These are phyloP conservation scores for Mycena olivaceomarginata DNA, from an alignment of 768 basidiomycete genomes.

Conservation along the genomic window DNA sequence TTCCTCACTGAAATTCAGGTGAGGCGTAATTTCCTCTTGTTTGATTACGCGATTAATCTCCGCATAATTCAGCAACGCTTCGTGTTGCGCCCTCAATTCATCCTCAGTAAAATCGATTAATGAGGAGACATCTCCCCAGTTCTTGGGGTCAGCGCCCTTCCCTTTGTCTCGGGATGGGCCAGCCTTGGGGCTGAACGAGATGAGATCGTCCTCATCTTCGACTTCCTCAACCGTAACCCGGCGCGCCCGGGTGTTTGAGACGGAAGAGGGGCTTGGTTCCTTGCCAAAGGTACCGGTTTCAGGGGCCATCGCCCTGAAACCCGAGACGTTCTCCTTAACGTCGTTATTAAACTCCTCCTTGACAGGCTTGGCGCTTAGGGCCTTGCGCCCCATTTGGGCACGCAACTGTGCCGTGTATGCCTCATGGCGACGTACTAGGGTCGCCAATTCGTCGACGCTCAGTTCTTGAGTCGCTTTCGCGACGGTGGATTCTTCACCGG, in stretches of 20 bases:
- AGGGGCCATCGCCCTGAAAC: background rate
- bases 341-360: background rate
- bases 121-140: slow-evolving; percentile 12
- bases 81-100: slow-evolving; percentile 4
- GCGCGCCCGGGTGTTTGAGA: background rate
- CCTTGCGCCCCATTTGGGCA: background rate
- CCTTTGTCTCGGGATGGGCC: slow-evolving; percentile 27
- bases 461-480: background rate
- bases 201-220: no score
- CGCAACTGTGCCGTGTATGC: background rate
- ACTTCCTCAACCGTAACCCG: background rate
- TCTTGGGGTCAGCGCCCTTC: slow-evolving; percentile 20
- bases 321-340: background rate
- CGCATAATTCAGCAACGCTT: background rate
- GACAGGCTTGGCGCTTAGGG: background rate
- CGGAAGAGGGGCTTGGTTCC: background rate
- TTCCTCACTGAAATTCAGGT: background rate
- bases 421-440: slow-evolving; percentile 3
- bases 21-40: slow-evolving; percentile 5
- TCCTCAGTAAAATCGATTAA: background rate
- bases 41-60: background rate
- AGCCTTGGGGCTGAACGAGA: background rate
- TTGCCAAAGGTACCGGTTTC: no score
- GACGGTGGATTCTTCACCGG: slow-evolving; percentile 2
- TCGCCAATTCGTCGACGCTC: background rate